Evolutionary conservation across 148 eudicot genomes (phyloP), one percentile per base, ranked within the genome.

Genomic region (Fallopia convolvulus): DNA sequence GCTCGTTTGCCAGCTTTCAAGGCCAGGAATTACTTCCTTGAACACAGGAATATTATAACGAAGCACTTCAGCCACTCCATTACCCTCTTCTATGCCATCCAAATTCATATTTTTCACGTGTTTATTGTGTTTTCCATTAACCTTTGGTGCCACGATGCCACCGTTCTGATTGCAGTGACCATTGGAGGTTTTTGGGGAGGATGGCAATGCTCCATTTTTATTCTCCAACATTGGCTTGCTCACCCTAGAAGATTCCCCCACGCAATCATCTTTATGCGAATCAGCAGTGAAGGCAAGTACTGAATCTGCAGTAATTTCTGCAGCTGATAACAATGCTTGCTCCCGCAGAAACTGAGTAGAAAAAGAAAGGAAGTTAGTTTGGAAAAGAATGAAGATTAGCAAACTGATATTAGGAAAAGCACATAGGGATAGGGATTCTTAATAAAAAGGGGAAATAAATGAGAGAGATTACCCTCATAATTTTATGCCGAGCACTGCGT

Each of bases 401-500:
- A 20, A 73, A 46, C n/a, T 44, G 33, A 20, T 46, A 42, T 46
- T 15, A 21, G 52, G 33, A 73, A 73, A 41, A 42, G 15, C 33
- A 36, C 39, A 21, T n/a, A 13, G 17, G 4, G 12, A 72, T 41
- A n/a, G 52, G 32, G 50, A 73, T 48, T n/a, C 10, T 46, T 18
- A 44, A 21, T 15, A 33, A 73, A 41, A 72, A 42, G 18, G 33
- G 13, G 33, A 32, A 61, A 68, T 39, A 15, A 14, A 68, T 68
- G 72, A 68, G 21, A 21, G 65, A 78, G 76, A 88, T 74, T 83
- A 94, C 98, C 81, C 87, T 89, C 93, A 89, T 92, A 77, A 94
- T 94, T 82, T 94, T 94, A 82, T 94, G 91, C 30, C 97, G 86
- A 83, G 98, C 97, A 84, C 98, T 90, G 47, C 96, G 97, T 73